Evolutionary conservation across 192 early-diverging fungal genomes (phyloP).

Genomic region (Endogone sp.): DNA sequence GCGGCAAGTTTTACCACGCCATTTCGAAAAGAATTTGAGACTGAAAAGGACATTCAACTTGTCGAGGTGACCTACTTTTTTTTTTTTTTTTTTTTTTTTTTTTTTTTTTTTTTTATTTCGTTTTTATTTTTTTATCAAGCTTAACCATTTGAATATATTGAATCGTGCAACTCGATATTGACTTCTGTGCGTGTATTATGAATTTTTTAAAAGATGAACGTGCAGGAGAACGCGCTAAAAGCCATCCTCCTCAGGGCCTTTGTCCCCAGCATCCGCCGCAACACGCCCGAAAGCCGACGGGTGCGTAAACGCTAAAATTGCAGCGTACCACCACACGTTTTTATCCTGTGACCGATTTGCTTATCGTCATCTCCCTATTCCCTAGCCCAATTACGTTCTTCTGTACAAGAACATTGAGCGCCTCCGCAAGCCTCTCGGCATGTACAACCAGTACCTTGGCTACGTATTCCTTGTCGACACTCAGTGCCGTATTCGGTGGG

Average conservation of each 20-base stretch:
- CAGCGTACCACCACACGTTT: background rate
- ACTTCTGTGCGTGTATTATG: too few species aligned
- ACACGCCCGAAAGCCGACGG: constrained; percentile 32
- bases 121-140: too few species aligned
- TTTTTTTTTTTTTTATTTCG: too few species aligned
- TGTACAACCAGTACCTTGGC: constrained; percentile 52
- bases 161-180: too few species aligned
- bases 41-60: constrained; percentile 31
- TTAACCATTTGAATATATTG: too few species aligned
- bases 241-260: constrained; percentile 41
- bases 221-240: constrained; percentile 50
- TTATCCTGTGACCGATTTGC: background rate
- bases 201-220: constrained; percentile 54
- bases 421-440: constrained; percentile 37
- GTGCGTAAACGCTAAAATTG: constrained; percentile 19
- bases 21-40: constrained; percentile 33
- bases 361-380: background rate
- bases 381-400: constrained; percentile 42
- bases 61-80: too few species aligned
- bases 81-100: too few species aligned
- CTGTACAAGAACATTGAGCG: constrained; percentile 45
- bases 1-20: constrained; percentile 40
- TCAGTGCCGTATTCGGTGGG: constrained; percentile 56
- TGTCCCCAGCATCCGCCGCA: constrained; percentile 43
- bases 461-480: constrained; percentile 51